phyloP scores from a whole-genome alignment of 305 asterid genomes.

The Fraxinus velutina region DNA sequence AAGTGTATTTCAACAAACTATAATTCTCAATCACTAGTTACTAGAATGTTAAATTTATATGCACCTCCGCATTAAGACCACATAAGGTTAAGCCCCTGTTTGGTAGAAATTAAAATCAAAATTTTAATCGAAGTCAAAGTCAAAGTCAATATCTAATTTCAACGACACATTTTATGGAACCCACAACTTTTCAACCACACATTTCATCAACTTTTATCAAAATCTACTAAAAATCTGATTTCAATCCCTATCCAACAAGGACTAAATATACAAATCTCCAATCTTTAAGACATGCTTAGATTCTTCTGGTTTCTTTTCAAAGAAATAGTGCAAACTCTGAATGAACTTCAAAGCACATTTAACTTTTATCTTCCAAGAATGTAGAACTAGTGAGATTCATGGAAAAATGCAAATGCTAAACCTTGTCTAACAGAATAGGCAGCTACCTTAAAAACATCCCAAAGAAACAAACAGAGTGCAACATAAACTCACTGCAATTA shows the following conservation, averaged over 20 bases:
- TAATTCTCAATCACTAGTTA: not conserved
- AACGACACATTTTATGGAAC: no score
- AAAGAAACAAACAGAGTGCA: constrained; percentile 21
- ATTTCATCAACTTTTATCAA: no score
- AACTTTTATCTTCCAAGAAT: not conserved
- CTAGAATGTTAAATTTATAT: not conserved
- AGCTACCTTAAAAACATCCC: constrained; percentile 16
- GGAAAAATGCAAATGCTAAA: constrained; percentile 11
- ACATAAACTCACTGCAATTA: constrained; percentile 72
- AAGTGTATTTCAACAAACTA: not conserved
- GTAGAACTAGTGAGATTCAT: not conserved
- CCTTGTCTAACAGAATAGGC: constrained; percentile 5
- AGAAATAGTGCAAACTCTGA: constrained; percentile 3
- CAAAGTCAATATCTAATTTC: no score
- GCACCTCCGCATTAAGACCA: constrained; percentile 1
- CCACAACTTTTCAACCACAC: no score
- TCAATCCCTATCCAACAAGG: no score
- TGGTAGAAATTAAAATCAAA: no score
- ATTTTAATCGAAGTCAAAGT: no score
- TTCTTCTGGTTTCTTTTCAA: not conserved
- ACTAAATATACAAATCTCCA: not conserved
- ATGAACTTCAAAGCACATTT: constrained; percentile 1
- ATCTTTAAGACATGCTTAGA: constrained; percentile 12
- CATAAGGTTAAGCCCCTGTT: not conserved
- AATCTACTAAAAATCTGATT: no score